phyloP scores from a whole-genome alignment of 495 filamentous ascomycete genomes.

The Podospora australis region DNA sequence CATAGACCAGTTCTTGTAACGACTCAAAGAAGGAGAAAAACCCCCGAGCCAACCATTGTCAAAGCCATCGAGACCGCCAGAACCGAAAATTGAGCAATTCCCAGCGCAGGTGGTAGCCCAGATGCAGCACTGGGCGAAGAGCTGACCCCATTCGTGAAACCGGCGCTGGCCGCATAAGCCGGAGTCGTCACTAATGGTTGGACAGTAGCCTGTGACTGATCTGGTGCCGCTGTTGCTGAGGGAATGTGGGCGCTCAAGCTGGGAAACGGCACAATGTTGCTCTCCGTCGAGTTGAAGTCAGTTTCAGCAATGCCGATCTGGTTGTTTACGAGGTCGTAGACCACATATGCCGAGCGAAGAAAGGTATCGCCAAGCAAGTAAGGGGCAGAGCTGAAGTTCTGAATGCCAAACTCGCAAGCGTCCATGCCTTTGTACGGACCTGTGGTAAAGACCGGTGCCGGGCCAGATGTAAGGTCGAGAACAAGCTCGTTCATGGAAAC shows the following conservation, averaged over 20 bases:
- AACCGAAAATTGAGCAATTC: constrained; percentile 26
- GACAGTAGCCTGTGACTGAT: constrained; percentile 31
- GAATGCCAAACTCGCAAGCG: constrained; percentile 71
- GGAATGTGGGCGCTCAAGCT: constrained; percentile 45
- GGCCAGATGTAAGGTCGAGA: constrained; percentile 48
- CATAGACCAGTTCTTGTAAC: neutral
- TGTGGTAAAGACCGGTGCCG: constrained; percentile 36
- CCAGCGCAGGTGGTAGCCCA: constrained; percentile 25
- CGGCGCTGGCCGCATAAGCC: constrained; percentile 33
- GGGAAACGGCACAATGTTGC: constrained; percentile 46
- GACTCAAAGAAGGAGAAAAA: constrained; percentile 32
- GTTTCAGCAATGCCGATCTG: constrained; percentile 81
- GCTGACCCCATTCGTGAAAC: constrained; percentile 25
- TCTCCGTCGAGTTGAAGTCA: constrained; percentile 69
- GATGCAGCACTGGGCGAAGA: constrained; percentile 25
- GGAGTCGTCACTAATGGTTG: constrained; percentile 25
- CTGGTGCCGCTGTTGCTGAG: constrained; percentile 39
- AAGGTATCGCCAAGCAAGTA: constrained; percentile 91
- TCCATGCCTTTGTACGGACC: constrained; percentile 48
- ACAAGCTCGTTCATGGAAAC: constrained; percentile 75
- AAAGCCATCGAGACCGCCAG: constrained; percentile 31
- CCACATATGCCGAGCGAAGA: constrained; percentile 85
- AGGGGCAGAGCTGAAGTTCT: constrained; percentile 53
- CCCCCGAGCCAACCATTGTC: constrained; percentile 35
- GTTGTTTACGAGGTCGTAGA: constrained; percentile 88